These are phyloP conservation scores for Umbelopsis ramanniana DNA, from an alignment of 192 early-diverging fungal genomes.

Conservation along the genomic window DNA sequence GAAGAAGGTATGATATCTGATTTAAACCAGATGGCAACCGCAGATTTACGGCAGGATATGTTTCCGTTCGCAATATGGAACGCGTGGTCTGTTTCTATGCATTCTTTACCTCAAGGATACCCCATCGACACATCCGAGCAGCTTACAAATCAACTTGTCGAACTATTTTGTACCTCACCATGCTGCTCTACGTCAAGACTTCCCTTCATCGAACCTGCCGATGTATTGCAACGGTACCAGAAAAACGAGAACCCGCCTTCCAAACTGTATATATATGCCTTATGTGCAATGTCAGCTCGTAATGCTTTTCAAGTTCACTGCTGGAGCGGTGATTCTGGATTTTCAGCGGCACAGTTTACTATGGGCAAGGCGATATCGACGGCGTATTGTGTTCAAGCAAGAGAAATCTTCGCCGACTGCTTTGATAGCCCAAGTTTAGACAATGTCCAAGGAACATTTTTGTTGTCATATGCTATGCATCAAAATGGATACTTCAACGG, in stretches of 20 bases:
- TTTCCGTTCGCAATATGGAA: conserved; percentile 25
- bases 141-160: conserved; percentile 21
- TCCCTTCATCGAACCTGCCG: conserved; percentile 10
- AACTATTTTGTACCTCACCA: conserved; percentile 18
- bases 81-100: conserved; percentile 14
- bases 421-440: conserved; percentile 23
- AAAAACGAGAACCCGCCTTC: conserved; percentile 19
- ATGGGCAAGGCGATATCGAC: conserved; percentile 27
- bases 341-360: conserved; percentile 12
- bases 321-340: conserved; percentile 22
- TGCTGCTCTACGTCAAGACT: conserved; percentile 19
- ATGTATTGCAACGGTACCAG: background rate
- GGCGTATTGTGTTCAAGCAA: conserved; percentile 22
- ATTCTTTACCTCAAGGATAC: conserved; percentile 20
- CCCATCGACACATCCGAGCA: conserved; percentile 23
- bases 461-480: conserved; percentile 22
- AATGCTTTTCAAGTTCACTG: conserved; percentile 27
- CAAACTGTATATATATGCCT: conserved; percentile 11
- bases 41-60: background rate
- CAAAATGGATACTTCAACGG: conserved; percentile 21
- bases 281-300: conserved; percentile 25
- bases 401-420: conserved; percentile 26
- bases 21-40: background rate
- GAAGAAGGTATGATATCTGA: background rate
- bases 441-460: conserved; percentile 16